Evolutionary conservation across 1,139 yeast species (phyloP).

Genomic region (Taphrina communis): DNA sequence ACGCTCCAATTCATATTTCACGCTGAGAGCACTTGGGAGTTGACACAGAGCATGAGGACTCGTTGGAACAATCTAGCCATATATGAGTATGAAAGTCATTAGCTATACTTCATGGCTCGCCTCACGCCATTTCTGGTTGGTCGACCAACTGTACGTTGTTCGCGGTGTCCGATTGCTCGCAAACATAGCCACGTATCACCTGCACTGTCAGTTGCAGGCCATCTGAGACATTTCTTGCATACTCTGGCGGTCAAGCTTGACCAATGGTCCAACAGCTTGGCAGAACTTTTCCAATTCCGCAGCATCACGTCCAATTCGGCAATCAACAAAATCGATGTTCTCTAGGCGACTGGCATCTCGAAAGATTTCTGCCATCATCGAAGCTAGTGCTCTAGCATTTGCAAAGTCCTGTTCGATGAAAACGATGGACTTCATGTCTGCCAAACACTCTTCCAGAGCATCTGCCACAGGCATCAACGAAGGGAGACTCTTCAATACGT

Average conservation of each 20-base stretch:
- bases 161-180: background rate
- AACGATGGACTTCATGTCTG: background rate
- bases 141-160: background rate
- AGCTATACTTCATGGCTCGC: slow-evolving; percentile 9
- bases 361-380: background rate
- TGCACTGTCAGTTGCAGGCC: background rate
- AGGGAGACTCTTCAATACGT: slow-evolving; percentile 2
- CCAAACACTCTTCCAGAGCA: slow-evolving; percentile 22
- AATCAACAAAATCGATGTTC: background rate
- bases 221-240: background rate
- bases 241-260: background rate
- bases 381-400: background rate
- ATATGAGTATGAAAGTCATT: slow-evolving; percentile 8
- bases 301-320: background rate
- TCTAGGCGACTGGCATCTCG: slow-evolving; percentile 13
- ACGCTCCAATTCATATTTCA: background rate
- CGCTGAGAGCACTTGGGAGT: background rate
- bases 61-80: slow-evolving; percentile 4
- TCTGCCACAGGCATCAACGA: slow-evolving; percentile 1
- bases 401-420: slow-evolving; percentile 10
- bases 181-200: background rate
- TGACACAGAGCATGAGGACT: slow-evolving; percentile 1
- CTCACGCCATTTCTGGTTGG: slow-evolving; percentile 9
- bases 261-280: background rate
- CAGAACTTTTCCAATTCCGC: background rate